A percentile compares a stretch with the other conserved stretches of the same genome.
Conservation (phyloP, 192 early-diverging fungal species). For the Coemansia sp. region DNA sequence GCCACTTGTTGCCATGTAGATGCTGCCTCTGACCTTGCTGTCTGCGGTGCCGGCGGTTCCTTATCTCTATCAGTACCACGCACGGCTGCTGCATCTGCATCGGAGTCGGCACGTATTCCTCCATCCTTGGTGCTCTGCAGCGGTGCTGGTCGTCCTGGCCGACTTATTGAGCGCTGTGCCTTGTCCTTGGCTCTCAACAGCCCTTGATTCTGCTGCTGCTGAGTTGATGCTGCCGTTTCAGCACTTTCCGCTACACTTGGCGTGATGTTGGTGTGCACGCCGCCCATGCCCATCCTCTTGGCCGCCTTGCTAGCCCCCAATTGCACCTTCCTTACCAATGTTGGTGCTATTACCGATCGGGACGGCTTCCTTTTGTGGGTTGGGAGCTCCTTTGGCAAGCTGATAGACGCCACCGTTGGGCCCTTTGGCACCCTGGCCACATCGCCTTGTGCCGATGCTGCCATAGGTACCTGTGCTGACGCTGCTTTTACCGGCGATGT, state of each 20-base stretch:
- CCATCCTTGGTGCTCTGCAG: constrained; percentile 1
- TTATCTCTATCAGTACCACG: neutral
- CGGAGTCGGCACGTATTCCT: neutral
- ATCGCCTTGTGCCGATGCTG: neutral
- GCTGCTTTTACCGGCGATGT: neutral
- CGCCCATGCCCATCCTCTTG: constrained; percentile 9
- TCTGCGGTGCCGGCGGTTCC: too few species aligned
- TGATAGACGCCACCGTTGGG: constrained; percentile 8
- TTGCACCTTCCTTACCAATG: constrained; percentile 20
- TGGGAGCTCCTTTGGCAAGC: constrained; percentile 16
- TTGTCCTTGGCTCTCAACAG: neutral
- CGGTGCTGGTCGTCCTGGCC: constrained; percentile 13
- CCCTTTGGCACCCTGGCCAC: constrained; percentile 1
- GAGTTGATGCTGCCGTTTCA: constrained; percentile 6
- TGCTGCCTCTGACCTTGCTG: neutral
- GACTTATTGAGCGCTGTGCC: neutral
- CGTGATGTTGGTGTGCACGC: neutral
- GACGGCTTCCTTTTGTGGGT: constrained; percentile 34
- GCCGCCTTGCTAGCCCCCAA: constrained; percentile 6
- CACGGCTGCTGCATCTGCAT: neutral
- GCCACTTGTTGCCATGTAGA: neutral
- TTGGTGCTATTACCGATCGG: constrained; percentile 37
- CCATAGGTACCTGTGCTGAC: neutral
- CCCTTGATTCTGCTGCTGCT: constrained; percentile 7
- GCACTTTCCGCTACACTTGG: neutral